Conservation (phyloP, 768 basidiomycete genomes). For the Coprinopsis strossmayeri region DNA sequence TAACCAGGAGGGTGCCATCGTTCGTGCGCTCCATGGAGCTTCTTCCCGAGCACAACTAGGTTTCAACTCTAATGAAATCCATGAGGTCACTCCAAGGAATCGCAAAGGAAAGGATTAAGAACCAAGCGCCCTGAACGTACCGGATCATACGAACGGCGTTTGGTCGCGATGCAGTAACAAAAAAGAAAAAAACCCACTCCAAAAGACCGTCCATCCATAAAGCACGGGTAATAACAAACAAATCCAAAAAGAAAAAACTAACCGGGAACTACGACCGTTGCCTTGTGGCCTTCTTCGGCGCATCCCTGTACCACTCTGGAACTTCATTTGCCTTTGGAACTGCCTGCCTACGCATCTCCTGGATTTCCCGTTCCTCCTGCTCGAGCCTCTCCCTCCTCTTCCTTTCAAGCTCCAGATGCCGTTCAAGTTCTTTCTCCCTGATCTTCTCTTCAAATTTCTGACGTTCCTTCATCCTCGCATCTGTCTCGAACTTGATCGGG, state of each 20-base stretch:
- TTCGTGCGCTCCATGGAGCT: not conserved
- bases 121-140: not conserved
- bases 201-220: not conserved
- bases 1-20: not conserved
- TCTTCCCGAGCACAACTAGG: no score
- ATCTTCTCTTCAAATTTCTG: conserved; percentile 57
- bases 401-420: conserved; percentile 35
- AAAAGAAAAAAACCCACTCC: no score
- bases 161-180: no score
- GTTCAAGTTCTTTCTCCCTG: conserved; percentile 49
- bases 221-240: not conserved
- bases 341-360: conserved; percentile 54
- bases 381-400: conserved; percentile 38
- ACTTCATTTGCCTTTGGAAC: conserved; percentile 66
- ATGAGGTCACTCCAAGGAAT: not conserved
- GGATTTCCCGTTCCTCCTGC: conserved; percentile 55
- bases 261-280: not conserved
- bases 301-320: conserved; percentile 72
- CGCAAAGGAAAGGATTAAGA: not conserved
- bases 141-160: no score
- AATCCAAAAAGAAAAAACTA: not conserved
- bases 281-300: conserved; percentile 49
- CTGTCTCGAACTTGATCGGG: conserved; percentile 45
- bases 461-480: conserved; percentile 52
- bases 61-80: no score